Evolutionary conservation across 257 asterid genomes (phyloP), one percentile per base, ranked within the genome.

Genomic region (Lithospermum erythrorhizon): DNA sequence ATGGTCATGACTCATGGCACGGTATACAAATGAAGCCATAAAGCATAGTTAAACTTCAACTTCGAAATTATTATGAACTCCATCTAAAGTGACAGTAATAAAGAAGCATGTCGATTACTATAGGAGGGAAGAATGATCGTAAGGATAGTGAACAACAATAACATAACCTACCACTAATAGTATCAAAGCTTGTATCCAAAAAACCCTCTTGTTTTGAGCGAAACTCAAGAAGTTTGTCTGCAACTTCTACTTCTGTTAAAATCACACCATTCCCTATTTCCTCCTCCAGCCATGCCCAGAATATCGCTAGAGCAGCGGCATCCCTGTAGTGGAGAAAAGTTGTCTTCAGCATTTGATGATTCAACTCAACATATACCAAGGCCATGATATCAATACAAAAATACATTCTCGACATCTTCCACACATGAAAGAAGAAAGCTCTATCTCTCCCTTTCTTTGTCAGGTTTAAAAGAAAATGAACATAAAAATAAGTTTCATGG

Each of bases 261-360:
- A 73, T 56, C 27, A 65, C 82, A 72, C 70, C 83, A 52, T 64
- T 76, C 53, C 65, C 29, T 37, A 93, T 80, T 78, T 86, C 87
- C 58, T 84, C 90, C 83, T 93, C 98, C 70, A 93, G 79, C 95
- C 98, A 93, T 22, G 84, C 81, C 95, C 97, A 93, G 71, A 93
- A 89, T 51, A 89, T 87, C 57, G 95, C 95, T 65, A 93, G 78
- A 68, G 96, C 97, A 58, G 95, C 95, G 21, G 96, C 97, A 74
- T 93, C 98, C 79, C 97, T 89, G 70, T 69, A 76, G 30, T 72
- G 61, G 70, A 24, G 41, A 56, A n/a, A 24, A 30, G 16, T 13
- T 9, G 18, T 11, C 29, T 56, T 53, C 25, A 53, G 25, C 14
- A 4, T n/a, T 53, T 2, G 24, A 5, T 20, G 24, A 53, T n/a